A percentile compares a stretch with the other conserved stretches of the same genome.
Conservation (phyloP, 2,329 filamentous ascomycete species). For the Microsporum audouinii region DNA sequence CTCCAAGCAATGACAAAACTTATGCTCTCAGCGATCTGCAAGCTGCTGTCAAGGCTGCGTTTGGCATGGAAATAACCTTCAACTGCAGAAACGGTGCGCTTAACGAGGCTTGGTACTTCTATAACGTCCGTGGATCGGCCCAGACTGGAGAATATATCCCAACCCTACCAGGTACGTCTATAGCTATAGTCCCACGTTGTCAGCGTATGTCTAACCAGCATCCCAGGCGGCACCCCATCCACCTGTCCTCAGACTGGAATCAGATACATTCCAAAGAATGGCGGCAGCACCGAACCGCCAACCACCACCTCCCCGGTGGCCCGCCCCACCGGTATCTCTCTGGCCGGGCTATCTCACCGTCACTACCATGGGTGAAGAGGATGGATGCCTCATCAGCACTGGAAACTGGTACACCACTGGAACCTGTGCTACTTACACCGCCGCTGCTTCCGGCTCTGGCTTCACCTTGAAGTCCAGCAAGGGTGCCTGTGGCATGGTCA, state of each 20-base stretch:
- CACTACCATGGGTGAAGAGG: constrained; percentile 29
- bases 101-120: constrained; percentile 47
- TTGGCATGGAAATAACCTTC: constrained; percentile 40
- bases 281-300: constrained; percentile 10
- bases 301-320: constrained; percentile 6
- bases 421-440: constrained; percentile 53
- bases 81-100: constrained; percentile 39
- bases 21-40: constrained; percentile 44
- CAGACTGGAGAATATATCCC: constrained; percentile 52
- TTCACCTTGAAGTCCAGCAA: constrained; percentile 47
- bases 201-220: not conserved
- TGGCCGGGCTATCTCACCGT: constrained; percentile 47
- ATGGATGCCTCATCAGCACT: constrained; percentile 50
- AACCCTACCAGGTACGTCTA: constrained; percentile 35
- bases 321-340: constrained; percentile 26
- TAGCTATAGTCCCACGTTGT: no score
- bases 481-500: constrained; percentile 43
- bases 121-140: constrained; percentile 43
- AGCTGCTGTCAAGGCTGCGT: constrained; percentile 37
- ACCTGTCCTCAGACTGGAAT: constrained; percentile 53
- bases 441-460: constrained; percentile 32
- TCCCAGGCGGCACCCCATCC: constrained; percentile 42
- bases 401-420: constrained; percentile 54
- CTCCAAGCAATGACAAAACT: constrained; percentile 38
- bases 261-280: constrained; percentile 51